Percentiles rank a stretch among this genome's conserved stretches.
Conservation (phyloP, 495 filamentous ascomycete genomes). For the Penicillium nucicola region DNA sequence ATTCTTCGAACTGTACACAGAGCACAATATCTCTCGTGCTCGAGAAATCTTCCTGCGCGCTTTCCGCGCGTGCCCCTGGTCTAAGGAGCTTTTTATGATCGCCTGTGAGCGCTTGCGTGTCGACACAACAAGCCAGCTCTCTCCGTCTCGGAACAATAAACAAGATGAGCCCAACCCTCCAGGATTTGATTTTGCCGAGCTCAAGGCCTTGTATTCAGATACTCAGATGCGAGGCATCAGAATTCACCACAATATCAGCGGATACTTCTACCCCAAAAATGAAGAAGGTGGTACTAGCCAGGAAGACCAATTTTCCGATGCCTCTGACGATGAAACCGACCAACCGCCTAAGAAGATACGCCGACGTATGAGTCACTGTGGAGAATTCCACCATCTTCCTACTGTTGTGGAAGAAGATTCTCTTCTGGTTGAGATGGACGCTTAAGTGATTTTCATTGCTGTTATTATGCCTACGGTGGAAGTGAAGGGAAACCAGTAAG, state of each 20-base stretch:
- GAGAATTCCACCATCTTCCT: no score
- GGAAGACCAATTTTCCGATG: no score
- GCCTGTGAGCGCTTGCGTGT: slow-evolving; percentile 54
- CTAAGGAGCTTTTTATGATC: slow-evolving; percentile 64
- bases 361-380: no score
- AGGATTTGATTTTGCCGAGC: neutral
- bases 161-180: neutral
- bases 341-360: no score
- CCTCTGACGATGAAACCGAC: no score
- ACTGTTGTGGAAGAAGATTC: no score
- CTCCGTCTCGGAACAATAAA: neutral
- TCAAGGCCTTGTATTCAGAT: slow-evolving; percentile 1
- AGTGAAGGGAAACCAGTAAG: no score
- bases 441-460: no score
- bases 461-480: no score
- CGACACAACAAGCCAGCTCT: slow-evolving; percentile 8
- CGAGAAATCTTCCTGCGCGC: slow-evolving; percentile 48
- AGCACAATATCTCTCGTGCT: slow-evolving; percentile 35
- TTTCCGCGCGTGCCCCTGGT: slow-evolving; percentile 67
- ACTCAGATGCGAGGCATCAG: neutral
- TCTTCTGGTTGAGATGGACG: no score
- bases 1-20: slow-evolving; percentile 46
- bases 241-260: neutral
- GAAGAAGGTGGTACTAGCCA: no score
- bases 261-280: no score